Base-by-base conservation (phyloP, 2,329 filamentous ascomycete genomes). In the Pseudogymnoascus sp. region DNA sequence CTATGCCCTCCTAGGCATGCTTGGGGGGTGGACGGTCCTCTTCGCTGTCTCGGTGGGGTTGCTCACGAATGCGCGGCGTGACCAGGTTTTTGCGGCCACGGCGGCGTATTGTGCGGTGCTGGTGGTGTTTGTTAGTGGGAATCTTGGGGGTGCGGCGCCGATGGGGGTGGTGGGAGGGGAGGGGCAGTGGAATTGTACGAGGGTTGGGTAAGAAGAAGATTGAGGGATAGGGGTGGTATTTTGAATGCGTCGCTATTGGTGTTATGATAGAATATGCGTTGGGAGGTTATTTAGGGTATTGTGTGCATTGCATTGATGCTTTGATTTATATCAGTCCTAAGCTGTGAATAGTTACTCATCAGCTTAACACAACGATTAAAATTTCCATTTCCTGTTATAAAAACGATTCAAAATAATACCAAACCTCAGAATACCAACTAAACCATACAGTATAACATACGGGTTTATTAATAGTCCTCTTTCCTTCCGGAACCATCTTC, bases 51-150 rank as follows among this genome's bases (percentile, higher is more conserved):
- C 58, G 33, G 65, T 69, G 0, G 66, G 64, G n/a, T 59, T 64
- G 13, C 58, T 68, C 40, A 69, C 66, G 11, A 67, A 66, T 57
- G 64, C 66, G 4, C 58, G 60, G 13, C 40, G 67, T n/a, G 63
- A 66, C 15, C 61, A 68, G 58, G 60, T 69, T 10, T 67, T 68
- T 63, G 64, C 36, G 29, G 60, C 64, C 0, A 67, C 66, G 17
- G 65, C 67, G 7, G 67, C 64, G n/a, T 67, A 68, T 60, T 62
- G 63, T 21, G 65, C 65, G 10, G 63, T 66, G 11, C 58, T 68
- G 13, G 63, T 66, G 13, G 66, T 65, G 6, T 65, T 67, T 40
- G 63, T 66, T 17, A 66, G 65, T 61, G 63, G 62, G 21, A 63
- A 63, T 44, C 41, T 67, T 15, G 63, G 66, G 6, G 40, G 40